Base-by-base conservation (phyloP, 73 alveolate species). In the Paraurostyla sp. region DNA sequence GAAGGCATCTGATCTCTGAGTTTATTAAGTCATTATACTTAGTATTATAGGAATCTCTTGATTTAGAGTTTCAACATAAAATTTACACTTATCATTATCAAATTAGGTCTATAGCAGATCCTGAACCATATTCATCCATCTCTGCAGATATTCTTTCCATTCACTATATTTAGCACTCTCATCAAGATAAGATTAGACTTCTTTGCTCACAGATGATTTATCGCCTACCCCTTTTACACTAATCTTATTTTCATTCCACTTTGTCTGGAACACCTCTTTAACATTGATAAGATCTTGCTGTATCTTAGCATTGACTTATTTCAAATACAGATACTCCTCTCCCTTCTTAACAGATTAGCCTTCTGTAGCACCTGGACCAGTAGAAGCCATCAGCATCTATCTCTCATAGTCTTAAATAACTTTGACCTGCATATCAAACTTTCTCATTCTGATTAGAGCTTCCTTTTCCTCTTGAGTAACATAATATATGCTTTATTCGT, bases 351-450 rank as follows among this genome's bases (percentile, higher is more conserved):
- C 46, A 29, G 32, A 27, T 13, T 54, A 76, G 29, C 40, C 69
- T 36, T 54, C n/a, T 25, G 42, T n/a, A n/a, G n/a, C n/a, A n/a
- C n/a, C n/a, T n/a, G n/a, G n/a, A n/a, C n/a, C n/a, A n/a, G n/a
- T n/a, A n/a, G n/a, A n/a, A n/a, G n/a, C n/a, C 35, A 78, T 4
- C 20, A 78, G 46, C 9, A 32, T 25, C 50, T 78, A 49, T 49
- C 89, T 49, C 30, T 78, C 89, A 78, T 78, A 78, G 33, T 78
- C 89, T 38, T 78, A 41, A 30, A 78, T 52, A 2, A 78, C 58
- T 54, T 36, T 49, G 27, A 78, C 62, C 33, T 78, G 32, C 78
- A 49, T 78, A 54, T 78, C 89, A 35, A 78, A 78, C 23, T 78
- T 9, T 32, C 78, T 25, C 78, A 78, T 51, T 6, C n/a, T 50